A percentile compares a stretch with the other conserved stretches of the same genome.
phyloP scores from a whole-genome alignment of 202 grass and related monocot genomes.

The Eragrostis tef region DNA sequence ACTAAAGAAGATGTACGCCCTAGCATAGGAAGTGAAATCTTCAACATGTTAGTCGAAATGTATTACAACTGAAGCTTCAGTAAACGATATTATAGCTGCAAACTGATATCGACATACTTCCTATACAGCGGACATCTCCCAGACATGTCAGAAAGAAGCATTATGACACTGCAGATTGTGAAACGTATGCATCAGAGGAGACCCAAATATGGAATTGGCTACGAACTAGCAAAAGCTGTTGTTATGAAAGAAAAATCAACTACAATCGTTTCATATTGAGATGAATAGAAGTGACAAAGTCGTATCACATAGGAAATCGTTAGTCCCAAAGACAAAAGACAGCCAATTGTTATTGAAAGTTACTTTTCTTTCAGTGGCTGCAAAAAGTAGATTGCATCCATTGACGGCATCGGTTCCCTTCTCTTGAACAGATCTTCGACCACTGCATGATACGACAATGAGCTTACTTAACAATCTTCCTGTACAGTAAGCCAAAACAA shows the following conservation, averaged over 20 bases:
- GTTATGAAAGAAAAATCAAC: neutral
- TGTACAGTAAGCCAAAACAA: neutral
- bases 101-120: constrained; percentile 67
- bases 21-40: constrained; percentile 45
- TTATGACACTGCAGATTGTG: constrained; percentile 77
- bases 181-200: constrained; percentile 38
- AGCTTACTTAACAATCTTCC: neutral
- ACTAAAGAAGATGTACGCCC: constrained; percentile 92
- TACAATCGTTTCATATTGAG: neutral
- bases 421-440: constrained; percentile 92
- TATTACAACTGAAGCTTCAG: constrained; percentile 31
- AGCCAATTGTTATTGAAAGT: neutral
- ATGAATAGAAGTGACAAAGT: neutral
- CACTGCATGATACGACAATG: constrained; percentile 58
- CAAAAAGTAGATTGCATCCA: constrained; percentile 96
- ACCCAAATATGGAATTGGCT: neutral
- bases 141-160: constrained; percentile 97
- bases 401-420: constrained; percentile 92
- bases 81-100: constrained; percentile 37
- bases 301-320: constrained; percentile 3
- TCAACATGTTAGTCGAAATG: constrained; percentile 25
- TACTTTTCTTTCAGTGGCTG: constrained; percentile 98
- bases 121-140: constrained; percentile 83
- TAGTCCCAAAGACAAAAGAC: neutral
- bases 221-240: neutral